Percentiles rank a stretch among this genome's conserved stretches.
Evolutionary conservation across 108 stramenopile genomes (phyloP).

Genomic region (Conticribra guillardii): DNA sequence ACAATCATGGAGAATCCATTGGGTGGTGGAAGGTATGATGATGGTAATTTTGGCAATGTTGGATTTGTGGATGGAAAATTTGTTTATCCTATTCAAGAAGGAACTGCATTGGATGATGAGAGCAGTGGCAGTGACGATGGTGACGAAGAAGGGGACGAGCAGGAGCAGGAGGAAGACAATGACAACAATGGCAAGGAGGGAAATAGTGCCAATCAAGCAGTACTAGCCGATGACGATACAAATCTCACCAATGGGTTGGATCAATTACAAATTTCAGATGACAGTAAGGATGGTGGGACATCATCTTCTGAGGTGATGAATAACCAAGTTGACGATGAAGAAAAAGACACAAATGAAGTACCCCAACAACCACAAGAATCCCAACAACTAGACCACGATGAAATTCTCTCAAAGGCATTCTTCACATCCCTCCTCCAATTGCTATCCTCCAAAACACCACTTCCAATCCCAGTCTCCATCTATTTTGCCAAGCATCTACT

Average conservation of each 20-base stretch:
- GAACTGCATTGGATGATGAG: slow-evolving; percentile 20
- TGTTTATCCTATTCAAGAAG: slow-evolving; percentile 45
- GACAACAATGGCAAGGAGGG: slow-evolving; percentile 1
- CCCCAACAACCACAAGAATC: slow-evolving; percentile 4
- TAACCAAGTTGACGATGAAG: no score
- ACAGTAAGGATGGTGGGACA: no score
- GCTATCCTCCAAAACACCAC: slow-evolving; percentile 52
- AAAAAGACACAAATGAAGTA: no score
- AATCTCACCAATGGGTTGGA: neutral
- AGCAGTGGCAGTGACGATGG: slow-evolving; percentile 11
- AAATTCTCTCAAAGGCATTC: slow-evolving; percentile 56
- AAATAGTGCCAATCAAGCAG: no score
- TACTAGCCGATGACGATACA: neutral
- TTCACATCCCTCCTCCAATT: slow-evolving; percentile 40
- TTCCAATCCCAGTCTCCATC: slow-evolving; percentile 72
- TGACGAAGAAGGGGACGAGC: slow-evolving; percentile 9
- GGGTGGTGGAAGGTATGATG: slow-evolving; percentile 60
- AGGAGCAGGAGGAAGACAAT: neutral
- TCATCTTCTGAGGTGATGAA: no score
- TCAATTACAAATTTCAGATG: slow-evolving; percentile 13
- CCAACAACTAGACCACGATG: slow-evolving; percentile 42
- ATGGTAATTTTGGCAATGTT: slow-evolving; percentile 81
- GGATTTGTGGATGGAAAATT: slow-evolving; percentile 71
- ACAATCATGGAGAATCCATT: slow-evolving; percentile 30
- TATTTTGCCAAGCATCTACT: slow-evolving; percentile 78